These are phyloP conservation scores for Fraxinus albicans DNA, from an alignment of 305 asterid genomes.

Conservation along the genomic window DNA sequence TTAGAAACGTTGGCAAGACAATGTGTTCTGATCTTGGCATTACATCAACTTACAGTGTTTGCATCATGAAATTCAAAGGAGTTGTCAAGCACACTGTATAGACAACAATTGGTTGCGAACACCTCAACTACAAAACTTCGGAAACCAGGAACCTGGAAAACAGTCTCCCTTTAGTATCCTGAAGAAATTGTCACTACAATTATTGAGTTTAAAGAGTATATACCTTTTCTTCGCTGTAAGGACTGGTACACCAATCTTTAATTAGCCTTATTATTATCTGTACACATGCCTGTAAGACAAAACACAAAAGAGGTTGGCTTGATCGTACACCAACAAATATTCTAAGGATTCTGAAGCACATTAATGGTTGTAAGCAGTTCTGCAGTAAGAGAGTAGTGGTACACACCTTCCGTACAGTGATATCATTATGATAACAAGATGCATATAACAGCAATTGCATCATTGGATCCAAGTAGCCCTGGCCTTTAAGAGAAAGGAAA, in stretches of 20 bases:
- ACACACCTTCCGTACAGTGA: slow-evolving; percentile 69
- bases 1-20: not conserved
- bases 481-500: slow-evolving; percentile 63
- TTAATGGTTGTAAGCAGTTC: not conserved
- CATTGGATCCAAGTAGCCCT: slow-evolving; percentile 60
- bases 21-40: not conserved
- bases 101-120: slow-evolving; percentile 82
- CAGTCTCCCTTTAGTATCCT: slow-evolving; percentile 24
- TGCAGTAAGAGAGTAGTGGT: not conserved
- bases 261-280: slow-evolving; percentile 87
- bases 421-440: slow-evolving; percentile 83
- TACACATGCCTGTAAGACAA: slow-evolving; percentile 67
- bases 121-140: slow-evolving; percentile 64
- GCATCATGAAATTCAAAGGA: slow-evolving; percentile 92
- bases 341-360: not conserved
- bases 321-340: slow-evolving; percentile 3
- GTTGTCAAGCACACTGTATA: slow-evolving; percentile 89
- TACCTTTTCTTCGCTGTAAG: slow-evolving; percentile 74
- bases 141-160: slow-evolving; percentile 90
- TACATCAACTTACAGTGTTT: slow-evolving; percentile 71
- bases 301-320: slow-evolving; percentile 23
- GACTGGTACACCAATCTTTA: slow-evolving; percentile 80
- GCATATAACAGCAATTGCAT: slow-evolving; percentile 71
- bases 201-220: slow-evolving; percentile 16
- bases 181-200: slow-evolving; percentile 11